A percentile compares a stretch with the other conserved stretches of the same genome.
phyloP scores from a whole-genome alignment of 2,329 filamentous ascomycete species.

The Aspergillus oerlinghausenensis region DNA sequence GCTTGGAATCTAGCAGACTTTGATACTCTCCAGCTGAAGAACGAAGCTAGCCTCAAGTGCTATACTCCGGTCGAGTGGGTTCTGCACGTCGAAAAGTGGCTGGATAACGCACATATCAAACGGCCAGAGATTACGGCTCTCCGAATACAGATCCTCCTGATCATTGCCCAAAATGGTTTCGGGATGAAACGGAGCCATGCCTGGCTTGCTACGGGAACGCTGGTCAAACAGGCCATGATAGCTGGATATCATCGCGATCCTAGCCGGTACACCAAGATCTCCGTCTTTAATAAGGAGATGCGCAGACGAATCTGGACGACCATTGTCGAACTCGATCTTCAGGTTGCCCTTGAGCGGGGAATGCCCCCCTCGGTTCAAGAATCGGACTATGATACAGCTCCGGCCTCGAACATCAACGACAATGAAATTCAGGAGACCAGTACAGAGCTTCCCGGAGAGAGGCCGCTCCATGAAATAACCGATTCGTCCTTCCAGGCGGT shows the following conservation, averaged over 20 bases:
- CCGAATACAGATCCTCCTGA: constrained; percentile 48
- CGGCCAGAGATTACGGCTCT: constrained; percentile 48
- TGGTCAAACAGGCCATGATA: constrained; percentile 50
- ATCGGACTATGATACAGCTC: constrained; percentile 45
- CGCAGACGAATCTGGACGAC: constrained; percentile 55
- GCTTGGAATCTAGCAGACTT: constrained; percentile 35
- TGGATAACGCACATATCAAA: constrained; percentile 69
- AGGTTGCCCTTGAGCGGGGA: constrained; percentile 52
- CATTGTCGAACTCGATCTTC: constrained; percentile 53
- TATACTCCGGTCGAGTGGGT: constrained; percentile 62
- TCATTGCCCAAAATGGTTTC: constrained; percentile 48
- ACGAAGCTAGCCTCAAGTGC: constrained; percentile 21
- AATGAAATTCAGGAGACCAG: constrained; percentile 41
- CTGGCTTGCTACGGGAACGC: constrained; percentile 48
- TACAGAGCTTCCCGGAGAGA: constrained; percentile 26
- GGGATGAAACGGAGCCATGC: constrained; percentile 52
- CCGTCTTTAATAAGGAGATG: constrained; percentile 41
- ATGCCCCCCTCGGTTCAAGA: constrained; percentile 46
- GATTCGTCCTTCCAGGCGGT: constrained; percentile 34
- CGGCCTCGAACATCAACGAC: constrained; percentile 50
- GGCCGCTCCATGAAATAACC: constrained; percentile 30
- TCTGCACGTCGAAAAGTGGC: constrained; percentile 80
- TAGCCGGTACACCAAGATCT: constrained; percentile 29
- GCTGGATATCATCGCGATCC: constrained; percentile 49
- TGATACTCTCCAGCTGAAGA: constrained; percentile 25